These are phyloP conservation scores for Barnettozyma californica DNA, from an alignment of 805 yeast genomes.

Conservation along the genomic window DNA sequence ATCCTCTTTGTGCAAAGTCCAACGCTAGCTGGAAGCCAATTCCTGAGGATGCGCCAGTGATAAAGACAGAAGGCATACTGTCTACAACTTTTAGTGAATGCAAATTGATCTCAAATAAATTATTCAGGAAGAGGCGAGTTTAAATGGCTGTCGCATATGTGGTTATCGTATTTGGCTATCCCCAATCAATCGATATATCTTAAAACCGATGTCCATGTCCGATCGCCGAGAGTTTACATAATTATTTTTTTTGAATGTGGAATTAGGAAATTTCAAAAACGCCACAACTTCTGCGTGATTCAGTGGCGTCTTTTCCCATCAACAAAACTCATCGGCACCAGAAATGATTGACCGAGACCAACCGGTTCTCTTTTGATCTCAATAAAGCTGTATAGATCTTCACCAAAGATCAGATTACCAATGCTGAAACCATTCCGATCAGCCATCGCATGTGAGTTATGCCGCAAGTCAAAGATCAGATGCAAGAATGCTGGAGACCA, in stretches of 20 bases:
- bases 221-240: too few species aligned
- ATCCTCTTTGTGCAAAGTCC: constrained; percentile 40
- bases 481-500: constrained; percentile 10
- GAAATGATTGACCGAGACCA: background rate
- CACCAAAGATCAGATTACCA: too few species aligned
- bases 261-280: background rate
- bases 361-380: background rate
- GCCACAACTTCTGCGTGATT: background rate
- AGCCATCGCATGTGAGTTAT: constrained; percentile 13
- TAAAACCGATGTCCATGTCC: too few species aligned
- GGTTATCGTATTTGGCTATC: too few species aligned
- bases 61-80: constrained; percentile 33
- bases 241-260: too few species aligned
- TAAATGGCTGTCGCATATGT: too few species aligned
- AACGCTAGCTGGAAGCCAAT: constrained; percentile 46
- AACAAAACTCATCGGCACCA: background rate
- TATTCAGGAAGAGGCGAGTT: too few species aligned
- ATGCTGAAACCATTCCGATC: constrained; percentile 8
- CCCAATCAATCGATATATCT: too few species aligned
- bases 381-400: too few species aligned
- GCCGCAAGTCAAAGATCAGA: constrained; percentile 13
- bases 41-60: constrained; percentile 58
- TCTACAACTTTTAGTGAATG: background rate
- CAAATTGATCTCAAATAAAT: background rate
- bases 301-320: background rate